These are phyloP conservation scores for Chaetomium tenue DNA, from an alignment of 495 filamentous ascomycete genomes.

Conservation along the genomic window DNA sequence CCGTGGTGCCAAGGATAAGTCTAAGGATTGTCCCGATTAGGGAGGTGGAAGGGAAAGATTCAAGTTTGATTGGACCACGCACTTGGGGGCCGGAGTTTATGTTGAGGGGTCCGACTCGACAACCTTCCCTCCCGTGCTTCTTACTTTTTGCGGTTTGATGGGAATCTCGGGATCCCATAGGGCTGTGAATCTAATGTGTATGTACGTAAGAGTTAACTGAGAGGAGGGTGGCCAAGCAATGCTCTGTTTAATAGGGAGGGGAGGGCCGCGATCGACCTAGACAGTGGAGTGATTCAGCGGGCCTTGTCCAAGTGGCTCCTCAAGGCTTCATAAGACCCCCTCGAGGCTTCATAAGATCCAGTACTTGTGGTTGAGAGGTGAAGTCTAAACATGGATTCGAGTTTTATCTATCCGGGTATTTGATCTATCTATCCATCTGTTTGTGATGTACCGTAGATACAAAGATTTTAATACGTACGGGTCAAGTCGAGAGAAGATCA, in stretches of 20 bases:
- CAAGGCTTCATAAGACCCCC: not conserved
- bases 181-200: too few relatives aligned
- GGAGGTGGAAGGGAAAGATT: conserved; percentile 16
- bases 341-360: not conserved
- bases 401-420: conserved; percentile 10
- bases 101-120: not conserved
- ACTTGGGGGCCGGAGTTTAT: not conserved
- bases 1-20: not conserved
- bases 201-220: too few relatives aligned
- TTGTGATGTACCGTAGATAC: conserved; percentile 4
- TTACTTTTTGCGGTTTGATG: too few relatives aligned
- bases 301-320: too few relatives aligned
- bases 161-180: too few relatives aligned
- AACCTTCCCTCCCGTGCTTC: too few relatives aligned
- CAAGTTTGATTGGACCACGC: conserved; percentile 19
- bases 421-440: conserved; percentile 13
- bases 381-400: not conserved
- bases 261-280: too few relatives aligned
- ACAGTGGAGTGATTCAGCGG: too few relatives aligned
- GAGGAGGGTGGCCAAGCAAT: too few relatives aligned
- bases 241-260: too few relatives aligned
- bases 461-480: conserved; percentile 7
- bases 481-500: conserved; percentile 19
- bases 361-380: not conserved
- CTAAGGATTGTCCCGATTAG: conserved; percentile 15